Evolutionary conservation across 345 rosid species (phyloP).

Genomic region (Turnera subulata): DNA sequence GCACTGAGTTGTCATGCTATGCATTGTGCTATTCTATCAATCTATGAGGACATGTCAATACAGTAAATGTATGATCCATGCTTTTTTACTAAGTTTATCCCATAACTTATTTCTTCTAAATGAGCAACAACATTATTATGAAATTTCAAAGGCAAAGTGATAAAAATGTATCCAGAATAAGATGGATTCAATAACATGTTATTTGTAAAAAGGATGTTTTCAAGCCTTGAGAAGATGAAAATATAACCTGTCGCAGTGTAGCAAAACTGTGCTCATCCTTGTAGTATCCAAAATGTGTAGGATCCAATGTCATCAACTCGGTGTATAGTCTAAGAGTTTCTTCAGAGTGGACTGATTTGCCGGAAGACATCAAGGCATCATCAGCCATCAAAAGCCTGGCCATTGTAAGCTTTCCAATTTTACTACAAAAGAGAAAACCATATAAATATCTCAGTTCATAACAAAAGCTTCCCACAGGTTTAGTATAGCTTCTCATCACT

Average conservation of each 20-base stretch:
- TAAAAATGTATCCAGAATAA: no score
- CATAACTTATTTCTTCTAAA: no score
- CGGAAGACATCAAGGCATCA: conserved; percentile 37
- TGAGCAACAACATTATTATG: no score
- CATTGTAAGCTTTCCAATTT: conserved; percentile 89
- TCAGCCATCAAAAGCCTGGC: conserved; percentile 78
- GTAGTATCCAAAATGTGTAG: conserved; percentile 61
- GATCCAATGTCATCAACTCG: conserved; percentile 68
- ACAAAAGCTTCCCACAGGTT: no score
- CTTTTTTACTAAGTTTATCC: no score
- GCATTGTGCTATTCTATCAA: no score
- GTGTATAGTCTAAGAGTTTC: conserved; percentile 61
- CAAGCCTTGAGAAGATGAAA: background rate
- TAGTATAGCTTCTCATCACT: conserved; percentile 9
- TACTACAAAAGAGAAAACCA: conserved; percentile 39
- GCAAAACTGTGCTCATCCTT: conserved; percentile 69
- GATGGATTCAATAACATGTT: no score
- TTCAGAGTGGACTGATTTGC: conserved; percentile 40
- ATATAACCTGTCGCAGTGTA: conserved; percentile 58
- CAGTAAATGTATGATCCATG: no score
- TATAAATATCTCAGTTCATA: conserved; percentile 5
- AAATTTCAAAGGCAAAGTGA: no score
- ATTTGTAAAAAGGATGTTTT: background rate
- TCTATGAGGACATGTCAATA: no score
- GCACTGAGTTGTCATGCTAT: no score